Evolutionary conservation across 805 yeast genomes (phyloP).

Genomic region (Candida railenensis): DNA sequence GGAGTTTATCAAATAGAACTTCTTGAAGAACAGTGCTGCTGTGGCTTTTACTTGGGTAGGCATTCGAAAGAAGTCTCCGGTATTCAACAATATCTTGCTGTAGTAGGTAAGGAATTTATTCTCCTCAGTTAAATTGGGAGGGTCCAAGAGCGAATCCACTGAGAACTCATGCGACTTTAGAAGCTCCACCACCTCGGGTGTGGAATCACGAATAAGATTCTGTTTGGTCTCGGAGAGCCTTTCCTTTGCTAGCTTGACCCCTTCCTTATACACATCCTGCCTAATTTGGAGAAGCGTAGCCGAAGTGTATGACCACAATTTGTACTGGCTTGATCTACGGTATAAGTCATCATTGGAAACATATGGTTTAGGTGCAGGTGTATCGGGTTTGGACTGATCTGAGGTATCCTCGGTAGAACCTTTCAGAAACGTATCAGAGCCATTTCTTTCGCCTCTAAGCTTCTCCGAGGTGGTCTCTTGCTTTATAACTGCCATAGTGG

Average conservation of each 20-base stretch:
- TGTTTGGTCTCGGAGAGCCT: slow-evolving; percentile 25
- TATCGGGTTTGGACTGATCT: neutral
- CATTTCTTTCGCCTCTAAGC: neutral
- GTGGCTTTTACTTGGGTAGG: slow-evolving; percentile 90
- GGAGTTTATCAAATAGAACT: slow-evolving; percentile 76
- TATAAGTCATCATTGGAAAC: slow-evolving; percentile 83
- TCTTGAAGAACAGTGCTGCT: slow-evolving; percentile 76
- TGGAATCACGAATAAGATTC: slow-evolving; percentile 16
- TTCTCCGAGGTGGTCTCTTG: neutral
- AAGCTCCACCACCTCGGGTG: slow-evolving; percentile 10
- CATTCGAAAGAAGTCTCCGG: slow-evolving; percentile 72
- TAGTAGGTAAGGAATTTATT: slow-evolving; percentile 64
- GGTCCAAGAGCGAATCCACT: slow-evolving; percentile 32
- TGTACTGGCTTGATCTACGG: slow-evolving; percentile 81
- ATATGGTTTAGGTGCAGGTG: neutral
- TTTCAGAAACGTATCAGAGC: neutral
- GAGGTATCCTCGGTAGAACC: neutral
- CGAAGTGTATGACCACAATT: slow-evolving; percentile 78
- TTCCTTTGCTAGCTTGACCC: slow-evolving; percentile 36
- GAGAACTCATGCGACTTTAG: slow-evolving; percentile 24
- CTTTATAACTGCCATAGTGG: neutral
- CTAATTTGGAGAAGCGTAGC: slow-evolving; percentile 54
- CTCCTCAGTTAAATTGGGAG: slow-evolving; percentile 71
- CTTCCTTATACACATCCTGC: slow-evolving; percentile 52
- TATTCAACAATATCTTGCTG: slow-evolving; percentile 65